Conservation (phyloP, 129 eudicot genomes). For the Escallonia herrerae region DNA sequence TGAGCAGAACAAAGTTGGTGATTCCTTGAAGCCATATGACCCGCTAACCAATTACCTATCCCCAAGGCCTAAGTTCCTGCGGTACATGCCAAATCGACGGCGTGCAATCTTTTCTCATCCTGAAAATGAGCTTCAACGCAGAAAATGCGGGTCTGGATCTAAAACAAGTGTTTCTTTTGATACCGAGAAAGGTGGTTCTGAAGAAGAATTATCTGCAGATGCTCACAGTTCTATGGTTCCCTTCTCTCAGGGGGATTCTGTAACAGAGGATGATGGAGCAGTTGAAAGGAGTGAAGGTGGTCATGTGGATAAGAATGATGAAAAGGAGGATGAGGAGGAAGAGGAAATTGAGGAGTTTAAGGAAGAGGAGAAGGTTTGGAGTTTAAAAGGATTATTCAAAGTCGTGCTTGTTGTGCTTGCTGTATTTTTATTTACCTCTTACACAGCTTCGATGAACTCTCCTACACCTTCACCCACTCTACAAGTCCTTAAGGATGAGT, state of each 20-base stretch:
- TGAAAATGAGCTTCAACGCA: constrained; percentile 13
- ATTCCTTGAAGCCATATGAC: constrained; percentile 41
- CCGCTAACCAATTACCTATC: constrained; percentile 64
- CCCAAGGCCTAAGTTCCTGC: constrained; percentile 71
- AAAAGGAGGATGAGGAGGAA: constrained; percentile 13
- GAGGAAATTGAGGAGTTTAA: constrained; percentile 22
- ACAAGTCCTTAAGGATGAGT: constrained; percentile 12
- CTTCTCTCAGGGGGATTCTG: constrained; percentile 1
- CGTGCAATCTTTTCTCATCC: constrained; percentile 16
- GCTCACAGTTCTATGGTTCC: constrained; percentile 3
- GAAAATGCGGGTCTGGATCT: constrained; percentile 4
- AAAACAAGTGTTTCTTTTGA: constrained; percentile 17
- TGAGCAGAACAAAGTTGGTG: constrained; percentile 11
- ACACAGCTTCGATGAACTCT: constrained; percentile 41
- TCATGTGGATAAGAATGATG: neutral
- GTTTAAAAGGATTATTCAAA: constrained; percentile 37
- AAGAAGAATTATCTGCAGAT: constrained; percentile 7
- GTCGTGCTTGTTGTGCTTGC: constrained; percentile 32
- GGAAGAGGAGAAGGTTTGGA: constrained; percentile 33
- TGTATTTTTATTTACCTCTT: constrained; percentile 30
- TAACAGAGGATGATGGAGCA: neutral
- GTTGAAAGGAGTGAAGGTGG: neutral
- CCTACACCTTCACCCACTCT: constrained; percentile 7
- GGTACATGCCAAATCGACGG: constrained; percentile 62
- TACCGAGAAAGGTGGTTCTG: constrained; percentile 17